These are phyloP conservation scores for Phytophthora cajani DNA, from an alignment of 352 stramenopile species.

Conservation along the genomic window DNA sequence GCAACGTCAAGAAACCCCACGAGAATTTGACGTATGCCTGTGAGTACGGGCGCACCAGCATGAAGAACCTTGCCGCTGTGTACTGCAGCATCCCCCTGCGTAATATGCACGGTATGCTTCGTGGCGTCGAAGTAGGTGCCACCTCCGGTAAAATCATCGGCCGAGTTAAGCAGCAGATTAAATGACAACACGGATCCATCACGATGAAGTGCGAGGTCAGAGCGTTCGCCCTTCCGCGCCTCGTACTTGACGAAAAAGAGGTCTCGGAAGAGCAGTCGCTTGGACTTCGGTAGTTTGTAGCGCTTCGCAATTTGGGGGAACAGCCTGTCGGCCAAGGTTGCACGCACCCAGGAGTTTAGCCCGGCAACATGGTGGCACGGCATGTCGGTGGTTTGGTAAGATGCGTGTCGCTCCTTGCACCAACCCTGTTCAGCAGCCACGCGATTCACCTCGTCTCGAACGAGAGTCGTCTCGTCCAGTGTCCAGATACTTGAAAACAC, in stretches of 20 bases:
- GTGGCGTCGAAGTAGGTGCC: constrained; percentile 93
- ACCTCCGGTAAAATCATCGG: constrained; percentile 87
- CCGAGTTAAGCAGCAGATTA: constrained; percentile 89
- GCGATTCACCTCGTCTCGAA: constrained; percentile 51
- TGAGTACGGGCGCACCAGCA: constrained; percentile 85
- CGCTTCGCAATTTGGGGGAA: constrained; percentile 63
- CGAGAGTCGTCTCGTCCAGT: constrained; percentile 48
- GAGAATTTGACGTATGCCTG: constrained; percentile 88
- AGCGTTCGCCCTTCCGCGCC: constrained; percentile 59
- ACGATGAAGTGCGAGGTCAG: constrained; percentile 88
- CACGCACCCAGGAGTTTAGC: constrained; percentile 73
- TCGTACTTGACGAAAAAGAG: constrained; percentile 92
- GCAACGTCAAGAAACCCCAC: constrained; percentile 94
- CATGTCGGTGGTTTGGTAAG: constrained; percentile 88
- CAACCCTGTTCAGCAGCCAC: constrained; percentile 58
- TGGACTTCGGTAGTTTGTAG: constrained; percentile 48
- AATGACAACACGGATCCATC: constrained; percentile 96
- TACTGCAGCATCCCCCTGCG: constrained; percentile 87
- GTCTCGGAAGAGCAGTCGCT: constrained; percentile 80
- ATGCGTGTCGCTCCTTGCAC: constrained; percentile 79
- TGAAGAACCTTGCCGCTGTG: constrained; percentile 95
- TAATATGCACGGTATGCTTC: constrained; percentile 69
- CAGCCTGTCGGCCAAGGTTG: constrained; percentile 49
- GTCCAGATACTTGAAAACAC: constrained; percentile 65
- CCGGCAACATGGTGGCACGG: constrained; percentile 72